Conservation (phyloP, 179 eudicot genomes). For the Beta corolliflora region DNA sequence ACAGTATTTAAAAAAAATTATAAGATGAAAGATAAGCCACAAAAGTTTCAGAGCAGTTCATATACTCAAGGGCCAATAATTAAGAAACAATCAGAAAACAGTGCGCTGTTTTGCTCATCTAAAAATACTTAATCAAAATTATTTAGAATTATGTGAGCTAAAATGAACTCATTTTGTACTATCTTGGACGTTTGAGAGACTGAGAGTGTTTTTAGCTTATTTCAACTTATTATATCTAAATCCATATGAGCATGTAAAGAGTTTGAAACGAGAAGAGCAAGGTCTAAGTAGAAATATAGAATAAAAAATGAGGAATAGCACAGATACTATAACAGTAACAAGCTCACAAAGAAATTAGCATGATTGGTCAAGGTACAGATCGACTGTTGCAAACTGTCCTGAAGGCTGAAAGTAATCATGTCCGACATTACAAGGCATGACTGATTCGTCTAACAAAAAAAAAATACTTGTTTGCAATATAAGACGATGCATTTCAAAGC, state of each 20-base stretch:
- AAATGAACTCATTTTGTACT: not conserved
- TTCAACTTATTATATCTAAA: not conserved
- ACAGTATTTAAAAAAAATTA: not conserved
- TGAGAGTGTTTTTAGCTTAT: not conserved
- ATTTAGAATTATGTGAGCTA: not conserved
- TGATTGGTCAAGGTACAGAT: not conserved
- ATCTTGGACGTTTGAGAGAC: not conserved
- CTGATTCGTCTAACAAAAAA: not conserved
- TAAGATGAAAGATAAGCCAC: not conserved
- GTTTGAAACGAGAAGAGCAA: not conserved
- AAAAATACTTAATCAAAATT: not conserved
- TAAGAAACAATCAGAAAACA: slow-evolving; percentile 10
- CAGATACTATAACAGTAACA: not conserved
- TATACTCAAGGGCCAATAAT: not conserved
- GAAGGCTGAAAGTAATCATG: not conserved
- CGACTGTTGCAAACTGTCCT: not conserved
- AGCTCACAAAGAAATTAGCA: too few relatives aligned
- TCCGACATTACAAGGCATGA: not conserved
- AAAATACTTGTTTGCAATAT: not conserved
- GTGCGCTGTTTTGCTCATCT: too few relatives aligned
- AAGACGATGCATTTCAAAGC: not conserved
- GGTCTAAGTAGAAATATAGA: not conserved
- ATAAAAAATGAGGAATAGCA: not conserved
- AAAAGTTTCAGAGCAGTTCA: not conserved
- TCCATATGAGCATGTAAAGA: not conserved